Conservation (phyloP, 2,329 filamentous ascomycete species). For the Cordyceps sp. region DNA sequence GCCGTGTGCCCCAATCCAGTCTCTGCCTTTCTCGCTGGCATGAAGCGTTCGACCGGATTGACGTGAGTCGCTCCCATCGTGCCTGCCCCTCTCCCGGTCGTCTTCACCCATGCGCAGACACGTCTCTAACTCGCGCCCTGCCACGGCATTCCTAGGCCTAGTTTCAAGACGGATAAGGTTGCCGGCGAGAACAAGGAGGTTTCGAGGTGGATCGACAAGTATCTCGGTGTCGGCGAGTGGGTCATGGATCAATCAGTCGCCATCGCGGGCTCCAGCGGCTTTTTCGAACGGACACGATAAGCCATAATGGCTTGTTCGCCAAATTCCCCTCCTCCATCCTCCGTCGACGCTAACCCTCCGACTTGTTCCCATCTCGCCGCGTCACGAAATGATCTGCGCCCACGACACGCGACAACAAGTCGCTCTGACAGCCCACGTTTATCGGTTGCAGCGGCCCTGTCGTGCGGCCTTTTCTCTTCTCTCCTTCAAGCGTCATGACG, state of each 20-base stretch:
- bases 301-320: too few species aligned
- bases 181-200: constrained; percentile 65
- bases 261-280: constrained; percentile 72
- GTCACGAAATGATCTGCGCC: too few species aligned
- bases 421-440: too few species aligned
- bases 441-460: too few species aligned
- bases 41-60: constrained; percentile 92
- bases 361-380: too few species aligned
- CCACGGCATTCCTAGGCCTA: constrained; percentile 35
- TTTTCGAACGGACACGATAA: constrained; percentile 82
- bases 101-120: background rate
- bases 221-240: constrained; percentile 89
- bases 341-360: too few species aligned
- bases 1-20: too few species aligned
- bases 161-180: constrained; percentile 76
- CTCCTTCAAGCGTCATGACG: too few species aligned
- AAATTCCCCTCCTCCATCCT: too few species aligned
- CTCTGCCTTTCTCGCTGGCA: constrained; percentile 88
- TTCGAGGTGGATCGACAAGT: constrained; percentile 80
- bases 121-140: constrained; percentile 13
- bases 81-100: background rate
- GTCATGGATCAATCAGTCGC: constrained; percentile 96
- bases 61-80: constrained; percentile 52
- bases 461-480: too few species aligned
- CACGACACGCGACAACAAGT: too few species aligned